Percentiles rank a stretch among this genome's conserved stretches.
phyloP scores from a whole-genome alignment of 768 basidiomycete species.

The Amyloporia xantha region DNA sequence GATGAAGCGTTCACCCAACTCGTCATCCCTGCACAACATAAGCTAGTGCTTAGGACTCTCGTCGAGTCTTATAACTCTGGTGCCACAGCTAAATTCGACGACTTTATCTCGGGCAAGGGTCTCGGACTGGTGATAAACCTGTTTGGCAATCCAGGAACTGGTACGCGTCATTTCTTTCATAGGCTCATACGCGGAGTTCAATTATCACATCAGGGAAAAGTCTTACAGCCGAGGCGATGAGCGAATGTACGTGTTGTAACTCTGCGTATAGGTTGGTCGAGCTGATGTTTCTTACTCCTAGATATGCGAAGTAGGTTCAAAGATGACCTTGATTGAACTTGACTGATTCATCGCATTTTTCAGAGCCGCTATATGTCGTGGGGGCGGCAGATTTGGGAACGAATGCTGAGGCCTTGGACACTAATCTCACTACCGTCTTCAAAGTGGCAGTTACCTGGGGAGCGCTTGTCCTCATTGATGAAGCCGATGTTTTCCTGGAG shows the following conservation, averaged over 20 bases:
- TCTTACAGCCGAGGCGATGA: conserved; percentile 29
- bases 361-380: conserved; percentile 29
- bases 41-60: conserved; percentile 22
- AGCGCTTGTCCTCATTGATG: conserved; percentile 30
- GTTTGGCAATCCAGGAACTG: conserved; percentile 27
- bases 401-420: conserved; percentile 25
- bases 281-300: neutral
- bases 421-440: conserved; percentile 23
- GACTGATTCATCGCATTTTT: neutral
- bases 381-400: conserved; percentile 31
- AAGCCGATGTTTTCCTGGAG: conserved; percentile 67
- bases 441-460: conserved; percentile 28
- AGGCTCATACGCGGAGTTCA: too few species aligned
- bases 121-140: conserved; percentile 29
- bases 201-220: conserved; percentile 27
- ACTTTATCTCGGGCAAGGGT: conserved; percentile 31
- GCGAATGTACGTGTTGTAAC: conserved; percentile 24
- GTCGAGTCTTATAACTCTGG: conserved; percentile 23
- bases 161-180: conserved; percentile 4
- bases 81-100: conserved; percentile 22
- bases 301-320: conserved; percentile 18
- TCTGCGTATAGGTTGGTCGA: neutral
- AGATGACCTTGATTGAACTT: neutral
- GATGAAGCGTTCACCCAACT: conserved; percentile 26
- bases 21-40: conserved; percentile 26